These are phyloP conservation scores for Phaeosphaeriaceae sp. DNA, from an alignment of 2,329 filamentous ascomycete species.

Conservation along the genomic window DNA sequence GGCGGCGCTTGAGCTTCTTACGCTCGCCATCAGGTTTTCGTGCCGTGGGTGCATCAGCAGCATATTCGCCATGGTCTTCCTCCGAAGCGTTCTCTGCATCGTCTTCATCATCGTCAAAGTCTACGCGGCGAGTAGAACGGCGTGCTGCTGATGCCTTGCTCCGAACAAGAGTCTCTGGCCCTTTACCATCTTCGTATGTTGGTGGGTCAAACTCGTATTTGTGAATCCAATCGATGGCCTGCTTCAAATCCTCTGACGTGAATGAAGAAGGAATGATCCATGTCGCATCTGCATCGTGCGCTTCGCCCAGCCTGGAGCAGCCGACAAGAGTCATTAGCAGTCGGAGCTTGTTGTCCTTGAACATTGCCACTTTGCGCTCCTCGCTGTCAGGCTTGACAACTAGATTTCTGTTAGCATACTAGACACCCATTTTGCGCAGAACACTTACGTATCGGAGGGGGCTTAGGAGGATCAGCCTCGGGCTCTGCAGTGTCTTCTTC, in stretches of 20 bases:
- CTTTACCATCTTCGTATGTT: slow-evolving; percentile 75
- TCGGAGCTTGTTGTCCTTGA: slow-evolving; percentile 87
- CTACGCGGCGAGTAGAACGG: slow-evolving; percentile 55
- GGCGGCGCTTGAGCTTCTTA: slow-evolving; percentile 64
- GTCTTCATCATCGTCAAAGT: slow-evolving; percentile 75
- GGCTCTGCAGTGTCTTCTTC: slow-evolving; percentile 40
- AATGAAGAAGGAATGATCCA: slow-evolving; percentile 79
- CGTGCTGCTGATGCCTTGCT: slow-evolving; percentile 65
- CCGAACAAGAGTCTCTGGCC: slow-evolving; percentile 80
- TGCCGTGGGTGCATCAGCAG: slow-evolving; percentile 70
- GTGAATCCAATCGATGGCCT: slow-evolving; percentile 74
- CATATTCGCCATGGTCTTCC: slow-evolving; percentile 67
- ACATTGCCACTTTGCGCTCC: slow-evolving; percentile 74
- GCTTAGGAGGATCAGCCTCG: slow-evolving; percentile 39
- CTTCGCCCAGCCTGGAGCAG: slow-evolving; percentile 68
- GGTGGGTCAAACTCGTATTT: slow-evolving; percentile 81
- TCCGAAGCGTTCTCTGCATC: slow-evolving; percentile 64
- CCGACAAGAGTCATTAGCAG: slow-evolving; percentile 81
- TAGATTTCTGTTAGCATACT: slow-evolving; percentile 24
- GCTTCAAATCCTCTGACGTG: slow-evolving; percentile 69
- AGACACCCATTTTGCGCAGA: slow-evolving; percentile 17
- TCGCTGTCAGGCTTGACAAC: slow-evolving; percentile 66
- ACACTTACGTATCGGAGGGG: slow-evolving; percentile 55
- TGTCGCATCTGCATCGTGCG: slow-evolving; percentile 75
- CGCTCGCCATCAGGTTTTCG: slow-evolving; percentile 61